phyloP scores from a whole-genome alignment of 192 early-diverging fungal genomes.

The Funneliformis mosseae region DNA sequence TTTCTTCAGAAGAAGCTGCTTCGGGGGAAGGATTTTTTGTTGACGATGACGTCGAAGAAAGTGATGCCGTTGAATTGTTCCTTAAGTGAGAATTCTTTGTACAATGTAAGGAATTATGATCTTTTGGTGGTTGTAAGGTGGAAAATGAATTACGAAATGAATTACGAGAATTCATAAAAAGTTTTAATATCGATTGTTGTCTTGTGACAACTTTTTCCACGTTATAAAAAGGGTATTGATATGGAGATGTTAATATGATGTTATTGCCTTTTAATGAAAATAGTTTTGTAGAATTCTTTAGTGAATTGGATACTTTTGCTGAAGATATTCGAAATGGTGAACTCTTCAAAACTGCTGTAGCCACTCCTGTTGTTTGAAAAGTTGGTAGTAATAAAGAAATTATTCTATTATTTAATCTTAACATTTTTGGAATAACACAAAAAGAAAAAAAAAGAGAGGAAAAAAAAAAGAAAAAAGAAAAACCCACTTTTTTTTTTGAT shows the following conservation, averaged over 20 bases:
- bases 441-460: too few relatives aligned
- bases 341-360: background rate
- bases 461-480: too few relatives aligned
- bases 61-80: background rate
- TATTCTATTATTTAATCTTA: too few relatives aligned
- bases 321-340: background rate
- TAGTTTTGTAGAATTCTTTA: background rate
- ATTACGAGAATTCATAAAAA: background rate
- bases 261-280: background rate
- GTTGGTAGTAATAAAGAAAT: too few relatives aligned
- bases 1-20: background rate
- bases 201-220: background rate
- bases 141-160: background rate
- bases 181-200: background rate
- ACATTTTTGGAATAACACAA: too few relatives aligned
- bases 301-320: background rate
- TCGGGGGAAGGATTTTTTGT: background rate
- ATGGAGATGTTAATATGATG: background rate
- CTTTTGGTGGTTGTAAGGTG: background rate
- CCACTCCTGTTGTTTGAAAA: background rate
- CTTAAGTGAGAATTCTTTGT: background rate
- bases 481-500: too few relatives aligned
- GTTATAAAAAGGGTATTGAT: background rate
- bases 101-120: background rate
- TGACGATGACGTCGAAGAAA: background rate